Conservation (phyloP, 345 rosid species). For the Geranium brycei region DNA sequence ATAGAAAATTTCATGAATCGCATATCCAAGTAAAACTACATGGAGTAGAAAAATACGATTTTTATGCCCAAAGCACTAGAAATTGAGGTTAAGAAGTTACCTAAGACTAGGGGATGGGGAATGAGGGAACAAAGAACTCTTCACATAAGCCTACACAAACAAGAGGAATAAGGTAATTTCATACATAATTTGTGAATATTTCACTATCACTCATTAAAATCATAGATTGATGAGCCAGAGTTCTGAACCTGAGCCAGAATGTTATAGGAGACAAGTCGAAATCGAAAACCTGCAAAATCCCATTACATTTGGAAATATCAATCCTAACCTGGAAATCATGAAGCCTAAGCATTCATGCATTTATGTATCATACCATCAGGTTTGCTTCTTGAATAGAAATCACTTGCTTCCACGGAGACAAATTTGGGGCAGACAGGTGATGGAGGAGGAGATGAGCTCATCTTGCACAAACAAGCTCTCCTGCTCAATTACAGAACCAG, state of each 20-base stretch:
- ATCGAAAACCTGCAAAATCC: slow-evolving; percentile 5
- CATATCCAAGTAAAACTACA: background rate
- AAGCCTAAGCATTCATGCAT: background rate
- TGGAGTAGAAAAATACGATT: background rate
- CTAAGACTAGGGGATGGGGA: slow-evolving; percentile 77
- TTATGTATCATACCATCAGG: slow-evolving; percentile 29
- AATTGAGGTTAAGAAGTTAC: slow-evolving; percentile 23
- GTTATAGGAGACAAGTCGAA: slow-evolving; percentile 28
- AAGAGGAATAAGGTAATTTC: background rate
- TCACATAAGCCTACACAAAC: slow-evolving; percentile 55
- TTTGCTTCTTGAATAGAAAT: slow-evolving; percentile 21
- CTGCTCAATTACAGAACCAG: slow-evolving; percentile 7
- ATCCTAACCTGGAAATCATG: background rate
- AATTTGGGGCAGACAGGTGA: slow-evolving; percentile 38
- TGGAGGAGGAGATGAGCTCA: slow-evolving; percentile 23
- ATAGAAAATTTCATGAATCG: background rate
- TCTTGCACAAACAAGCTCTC: slow-evolving; percentile 21
- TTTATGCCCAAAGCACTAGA: background rate
- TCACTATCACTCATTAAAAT: no score
- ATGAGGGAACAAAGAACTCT: slow-evolving; percentile 56
- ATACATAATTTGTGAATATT: no score
- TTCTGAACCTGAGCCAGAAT: slow-evolving; percentile 54
- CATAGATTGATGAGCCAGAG: background rate
- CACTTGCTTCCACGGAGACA: slow-evolving; percentile 37
- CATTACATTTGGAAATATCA: background rate